Percentiles rank a stretch among this genome's conserved stretches.
These are phyloP conservation scores for Nannochloropsis salina DNA, from an alignment of 108 stramenopile genomes.

Conservation along the genomic window DNA sequence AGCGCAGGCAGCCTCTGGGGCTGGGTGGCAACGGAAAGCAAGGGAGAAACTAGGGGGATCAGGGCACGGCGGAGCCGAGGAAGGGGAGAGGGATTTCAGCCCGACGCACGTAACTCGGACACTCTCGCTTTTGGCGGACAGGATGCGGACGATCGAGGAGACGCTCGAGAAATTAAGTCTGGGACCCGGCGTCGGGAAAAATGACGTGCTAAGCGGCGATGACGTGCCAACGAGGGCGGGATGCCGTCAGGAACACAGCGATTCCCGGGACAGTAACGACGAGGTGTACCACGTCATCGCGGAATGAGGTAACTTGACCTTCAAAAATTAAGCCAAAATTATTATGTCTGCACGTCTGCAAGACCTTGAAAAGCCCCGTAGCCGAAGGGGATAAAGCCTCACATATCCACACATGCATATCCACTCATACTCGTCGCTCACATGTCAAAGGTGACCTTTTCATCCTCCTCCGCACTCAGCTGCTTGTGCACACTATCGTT, in stretches of 20 bases:
- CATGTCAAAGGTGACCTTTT: background rate
- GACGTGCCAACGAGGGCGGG: too few relatives aligned
- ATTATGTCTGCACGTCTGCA: too few relatives aligned
- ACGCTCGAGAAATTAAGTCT: background rate
- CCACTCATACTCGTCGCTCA: conserved; percentile 16
- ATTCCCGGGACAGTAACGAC: too few relatives aligned
- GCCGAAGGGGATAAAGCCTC: too few relatives aligned
- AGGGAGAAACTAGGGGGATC: background rate
- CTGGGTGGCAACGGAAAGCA: background rate
- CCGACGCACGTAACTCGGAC: background rate
- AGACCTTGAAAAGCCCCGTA: too few relatives aligned
- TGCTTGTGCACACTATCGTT: conserved; percentile 6
- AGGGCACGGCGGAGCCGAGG: background rate
- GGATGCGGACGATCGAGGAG: background rate
- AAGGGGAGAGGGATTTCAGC: background rate
- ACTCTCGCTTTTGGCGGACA: background rate
- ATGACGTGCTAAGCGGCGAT: too few relatives aligned
- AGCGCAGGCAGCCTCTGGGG: background rate
- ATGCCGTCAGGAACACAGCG: too few relatives aligned
- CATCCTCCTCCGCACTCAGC: background rate
- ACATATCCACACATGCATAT: background rate
- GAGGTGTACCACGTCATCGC: too few relatives aligned
- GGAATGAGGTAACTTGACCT: too few relatives aligned
- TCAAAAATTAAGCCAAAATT: too few relatives aligned
- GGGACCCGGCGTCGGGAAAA: too few relatives aligned